Evolutionary conservation across 108 stramenopile species (phyloP), one percentile per base, ranked within the genome.

Genomic region (Fragilaria radians): DNA sequence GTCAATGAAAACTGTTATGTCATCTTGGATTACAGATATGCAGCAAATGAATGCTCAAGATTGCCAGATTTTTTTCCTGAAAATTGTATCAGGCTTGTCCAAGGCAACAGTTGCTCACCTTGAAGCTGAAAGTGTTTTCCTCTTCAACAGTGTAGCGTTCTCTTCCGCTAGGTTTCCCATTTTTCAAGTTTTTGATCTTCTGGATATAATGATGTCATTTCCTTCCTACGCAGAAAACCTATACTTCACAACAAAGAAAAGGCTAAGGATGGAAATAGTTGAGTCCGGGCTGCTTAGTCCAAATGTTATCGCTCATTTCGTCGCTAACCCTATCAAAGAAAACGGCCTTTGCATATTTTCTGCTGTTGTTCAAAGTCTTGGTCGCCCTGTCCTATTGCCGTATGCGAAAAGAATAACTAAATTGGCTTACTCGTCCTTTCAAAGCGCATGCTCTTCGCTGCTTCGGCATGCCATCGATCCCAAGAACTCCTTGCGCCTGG

Each of bases 171-270:
- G n/a, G 18, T 48, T 62, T 23, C 28, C 52, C 18, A 28, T 52
- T 14, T 29, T 27, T 19, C 17, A 36, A 27, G 17, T 62, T 32
- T 33, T 80, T 33, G 68, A 69, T 22, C 23, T 76, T 23, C 57
- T 66, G 0, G 79, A 76, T 36, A 26, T 36, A 0, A 48, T 80
- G 27, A 28, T 80, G n/a, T 61, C 74, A 0, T 80, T 75, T 32
- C 74, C 79, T 1, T 46, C 75, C 25, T 60, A 71, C n/a, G 58
- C 79, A 5, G 79, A 80, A 45, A 60, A 59, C 18, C n/a, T 66
- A 2, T 80, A 65, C 46, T 72, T 52, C 36, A 14, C 54, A 26
- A 80, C 79, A n/a, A 75, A 80, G 58, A 71, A 67, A 56, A 62
- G 74, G 19, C 64, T 80, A 18, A 66, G 79, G 28, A 34, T 63